These are phyloP conservation scores for Zopfia rhizophila DNA, from an alignment of 2,329 filamentous ascomycete genomes.

Conservation along the genomic window DNA sequence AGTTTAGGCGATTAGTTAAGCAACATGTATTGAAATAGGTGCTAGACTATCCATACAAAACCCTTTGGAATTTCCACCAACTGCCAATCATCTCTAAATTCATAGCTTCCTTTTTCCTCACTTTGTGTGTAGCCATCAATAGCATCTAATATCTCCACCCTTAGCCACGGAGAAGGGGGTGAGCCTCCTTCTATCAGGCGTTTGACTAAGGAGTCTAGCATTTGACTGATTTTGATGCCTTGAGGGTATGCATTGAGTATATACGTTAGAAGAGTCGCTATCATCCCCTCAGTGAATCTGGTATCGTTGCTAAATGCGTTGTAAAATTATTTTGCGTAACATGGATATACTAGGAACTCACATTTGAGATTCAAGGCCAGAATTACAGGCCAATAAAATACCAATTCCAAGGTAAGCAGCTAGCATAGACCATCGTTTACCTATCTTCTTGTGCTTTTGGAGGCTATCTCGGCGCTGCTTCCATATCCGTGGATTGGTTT, in stretches of 20 bases:
- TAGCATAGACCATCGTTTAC: slow-evolving; percentile 15
- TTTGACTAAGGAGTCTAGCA: slow-evolving; percentile 5
- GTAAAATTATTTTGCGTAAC: background rate
- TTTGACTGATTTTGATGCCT: slow-evolving; percentile 9
- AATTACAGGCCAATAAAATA: slow-evolving; percentile 13
- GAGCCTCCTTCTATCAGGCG: slow-evolving; percentile 1
- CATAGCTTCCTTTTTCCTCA: slow-evolving; percentile 6
- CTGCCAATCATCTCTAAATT: no score
- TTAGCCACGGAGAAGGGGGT: slow-evolving; percentile 1
- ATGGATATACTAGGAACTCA: slow-evolving; percentile 4
- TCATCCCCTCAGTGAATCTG: slow-evolving; percentile 14
- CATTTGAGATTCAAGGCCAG: slow-evolving; percentile 11
- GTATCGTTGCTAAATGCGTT: slow-evolving; percentile 11
- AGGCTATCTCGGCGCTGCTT: slow-evolving; percentile 12
- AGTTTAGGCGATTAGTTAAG: no score
- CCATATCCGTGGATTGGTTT: slow-evolving; percentile 7
- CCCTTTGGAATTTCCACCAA: no score
- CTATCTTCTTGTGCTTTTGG: slow-evolving; percentile 10
- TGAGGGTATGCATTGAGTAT: slow-evolving; percentile 13
- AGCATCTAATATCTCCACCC: slow-evolving; percentile 8
- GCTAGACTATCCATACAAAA: no score
- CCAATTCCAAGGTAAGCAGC: slow-evolving; percentile 10
- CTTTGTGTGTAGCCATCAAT: slow-evolving; percentile 1
- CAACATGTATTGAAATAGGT: no score
- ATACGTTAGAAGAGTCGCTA: slow-evolving; percentile 16